These are phyloP conservation scores for Wickerhamiella domercqiae DNA, from an alignment of 805 yeast species.

Conservation along the genomic window DNA sequence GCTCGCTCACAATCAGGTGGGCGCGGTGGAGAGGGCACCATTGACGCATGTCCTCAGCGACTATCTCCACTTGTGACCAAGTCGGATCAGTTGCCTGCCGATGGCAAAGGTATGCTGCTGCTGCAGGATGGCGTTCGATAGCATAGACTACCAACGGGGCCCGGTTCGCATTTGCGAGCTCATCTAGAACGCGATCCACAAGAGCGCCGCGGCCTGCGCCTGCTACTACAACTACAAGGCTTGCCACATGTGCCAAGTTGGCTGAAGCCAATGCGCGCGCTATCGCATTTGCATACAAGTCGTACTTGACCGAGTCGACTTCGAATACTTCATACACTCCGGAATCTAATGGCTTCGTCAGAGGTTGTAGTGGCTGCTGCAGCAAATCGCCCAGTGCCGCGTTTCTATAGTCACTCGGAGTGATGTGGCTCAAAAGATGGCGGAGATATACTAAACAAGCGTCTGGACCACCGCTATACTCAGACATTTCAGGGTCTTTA, in stretches of 20 bases:
- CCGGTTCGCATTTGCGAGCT: constrained; percentile 18
- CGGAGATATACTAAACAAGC: constrained; percentile 32
- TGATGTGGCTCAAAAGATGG: constrained; percentile 21
- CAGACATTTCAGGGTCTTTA: constrained; percentile 33
- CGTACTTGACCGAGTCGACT: constrained; percentile 52
- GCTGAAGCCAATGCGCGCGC: constrained; percentile 33
- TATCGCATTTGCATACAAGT: constrained; percentile 51
- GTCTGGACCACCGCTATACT: constrained; percentile 23
- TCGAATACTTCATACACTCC: constrained; percentile 57
- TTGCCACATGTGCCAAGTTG: constrained; percentile 12
- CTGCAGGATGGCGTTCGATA: constrained; percentile 57
- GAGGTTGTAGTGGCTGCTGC: constrained; percentile 61
- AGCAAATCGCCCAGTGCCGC: constrained; percentile 27
- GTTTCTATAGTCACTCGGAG: background rate
- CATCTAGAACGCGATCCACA: constrained; percentile 37
- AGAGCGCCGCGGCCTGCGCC: constrained; percentile 89
- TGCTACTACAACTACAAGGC: constrained; percentile 32
- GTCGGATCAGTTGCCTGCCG: constrained; percentile 28
- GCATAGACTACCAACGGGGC: constrained; percentile 31
- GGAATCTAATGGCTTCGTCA: constrained; percentile 39
- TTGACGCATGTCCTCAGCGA: constrained; percentile 43
- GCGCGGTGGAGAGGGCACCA: constrained; percentile 31
- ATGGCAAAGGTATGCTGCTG: constrained; percentile 33
- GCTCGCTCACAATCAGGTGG: constrained; percentile 60
- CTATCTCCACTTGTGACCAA: constrained; percentile 43